A percentile compares a stretch with the other conserved stretches of the same genome.
Evolutionary conservation across 140 eudicot species (phyloP).

Genomic region (Bidens hawaiensis): DNA sequence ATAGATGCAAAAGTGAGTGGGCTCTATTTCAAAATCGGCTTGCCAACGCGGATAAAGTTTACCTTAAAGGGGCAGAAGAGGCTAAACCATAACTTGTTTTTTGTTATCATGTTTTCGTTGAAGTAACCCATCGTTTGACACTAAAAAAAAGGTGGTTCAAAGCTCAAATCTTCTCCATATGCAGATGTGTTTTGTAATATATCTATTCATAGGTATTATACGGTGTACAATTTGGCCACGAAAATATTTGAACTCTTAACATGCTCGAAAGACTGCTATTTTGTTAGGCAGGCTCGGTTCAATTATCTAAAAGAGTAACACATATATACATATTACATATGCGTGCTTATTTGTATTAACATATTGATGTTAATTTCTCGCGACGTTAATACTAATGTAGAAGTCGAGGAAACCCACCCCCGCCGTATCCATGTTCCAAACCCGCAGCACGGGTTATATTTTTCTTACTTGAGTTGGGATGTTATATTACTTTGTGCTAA

Average conservation of each 20-base stretch:
- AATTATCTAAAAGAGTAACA: background rate
- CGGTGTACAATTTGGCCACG: background rate
- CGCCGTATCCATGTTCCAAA: no score
- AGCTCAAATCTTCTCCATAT: background rate
- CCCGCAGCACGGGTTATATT: no score
- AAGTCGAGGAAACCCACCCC: no score
- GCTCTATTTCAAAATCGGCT: slow-evolving; percentile 16
- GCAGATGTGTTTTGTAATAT: background rate
- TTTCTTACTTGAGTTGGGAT: no score
- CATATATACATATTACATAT: background rate
- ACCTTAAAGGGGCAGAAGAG: background rate
- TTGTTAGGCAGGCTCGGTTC: background rate
- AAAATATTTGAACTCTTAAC: background rate
- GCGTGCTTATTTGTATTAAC: no score
- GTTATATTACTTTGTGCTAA: no score
- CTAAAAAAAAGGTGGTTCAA: slow-evolving; percentile 2
- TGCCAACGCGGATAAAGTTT: slow-evolving; percentile 5
- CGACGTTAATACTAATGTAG: no score
- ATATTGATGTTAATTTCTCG: no score
- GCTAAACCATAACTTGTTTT: background rate
- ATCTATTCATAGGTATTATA: background rate
- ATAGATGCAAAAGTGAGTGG: slow-evolving; percentile 16
- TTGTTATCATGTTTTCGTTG: background rate
- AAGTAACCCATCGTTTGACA: background rate
- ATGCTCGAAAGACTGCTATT: background rate